Percentiles rank a stretch among this genome's conserved stretches.
phyloP scores from a whole-genome alignment of 2,329 filamentous ascomycete species.

The Scortechinia acanthostroma region DNA sequence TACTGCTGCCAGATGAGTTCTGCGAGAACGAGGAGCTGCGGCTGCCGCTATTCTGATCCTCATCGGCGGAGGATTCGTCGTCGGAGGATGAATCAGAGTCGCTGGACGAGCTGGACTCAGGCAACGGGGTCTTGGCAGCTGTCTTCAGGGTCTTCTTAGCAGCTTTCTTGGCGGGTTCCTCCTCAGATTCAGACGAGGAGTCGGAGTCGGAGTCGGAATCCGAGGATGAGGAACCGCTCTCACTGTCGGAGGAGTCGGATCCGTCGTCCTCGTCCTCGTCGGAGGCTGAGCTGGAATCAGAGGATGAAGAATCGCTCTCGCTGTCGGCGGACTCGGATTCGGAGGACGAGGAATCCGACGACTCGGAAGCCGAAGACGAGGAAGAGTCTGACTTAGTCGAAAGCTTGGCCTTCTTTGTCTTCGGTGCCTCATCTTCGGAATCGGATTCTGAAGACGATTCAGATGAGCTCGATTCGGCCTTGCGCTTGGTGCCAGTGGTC shows the following conservation, averaged over 20 bases:
- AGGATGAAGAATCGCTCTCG: background rate
- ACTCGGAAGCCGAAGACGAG: background rate
- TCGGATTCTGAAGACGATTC: background rate
- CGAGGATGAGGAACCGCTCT: background rate
- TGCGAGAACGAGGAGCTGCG: background rate
- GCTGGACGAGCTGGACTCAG: background rate
- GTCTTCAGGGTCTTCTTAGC: slow-evolving; percentile 1
- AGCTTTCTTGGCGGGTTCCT: background rate
- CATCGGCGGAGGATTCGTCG: background rate
- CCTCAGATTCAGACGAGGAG: background rate
- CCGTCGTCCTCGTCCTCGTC: background rate
- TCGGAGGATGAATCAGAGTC: background rate
- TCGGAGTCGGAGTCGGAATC: background rate
- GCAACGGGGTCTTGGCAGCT: background rate
- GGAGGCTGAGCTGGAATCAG: background rate
- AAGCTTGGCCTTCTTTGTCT: background rate
- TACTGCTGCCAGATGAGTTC: background rate
- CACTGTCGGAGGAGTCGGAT: background rate
- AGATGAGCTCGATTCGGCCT: background rate
- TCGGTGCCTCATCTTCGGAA: background rate
- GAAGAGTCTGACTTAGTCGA: background rate
- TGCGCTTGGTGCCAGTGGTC: background rate
- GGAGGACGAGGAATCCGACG: background rate
- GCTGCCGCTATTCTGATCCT: too few relatives aligned
- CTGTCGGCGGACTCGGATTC: background rate